Base-by-base conservation (phyloP, 2,329 filamentous ascomycete species). In the Penicillium sp. region DNA sequence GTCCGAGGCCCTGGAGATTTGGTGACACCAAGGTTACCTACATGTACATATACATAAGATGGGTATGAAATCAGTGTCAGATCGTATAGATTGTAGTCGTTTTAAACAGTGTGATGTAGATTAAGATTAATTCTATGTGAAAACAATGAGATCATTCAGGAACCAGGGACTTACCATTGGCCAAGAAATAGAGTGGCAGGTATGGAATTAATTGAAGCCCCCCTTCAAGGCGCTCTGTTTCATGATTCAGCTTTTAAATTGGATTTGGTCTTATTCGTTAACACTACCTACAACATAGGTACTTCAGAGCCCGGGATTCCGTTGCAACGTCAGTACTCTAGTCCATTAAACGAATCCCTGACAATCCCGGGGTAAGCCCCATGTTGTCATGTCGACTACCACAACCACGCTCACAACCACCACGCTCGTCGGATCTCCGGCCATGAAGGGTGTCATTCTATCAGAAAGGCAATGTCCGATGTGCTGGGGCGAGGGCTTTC, bases 401-500 rank as follows among this genome's bases (percentile, higher is more conserved):
- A 55, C 23, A 23, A 23, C 63, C 26, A 64, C 61, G 32, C 52
- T 67, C 47, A 60, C 64, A 29, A 66, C 69, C 29, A 68, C 69
- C 47, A 70, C 66, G 0, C 66, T 72, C 49, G 62, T 72, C 51
- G 68, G 68, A 54, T 62, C 62, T 13, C 57, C 70, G 46, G 58
- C 67, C 19, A 67, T 70, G 61, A 67, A 63, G 30, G 58, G 61
- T 53, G 58, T 66, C 34, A 29, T 58, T 42, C 55, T 58, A 14
- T 38, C 59, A 10, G 63, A 64, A 26, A 67, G 63, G 39, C 61
- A 52, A 35, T 77, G 75, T 64, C 72, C 75, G 40, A 67, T 70
- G 43, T 78, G 75, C 59, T 74, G 75, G 51, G 68, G 68, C 43
- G 66, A 68, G 29, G 57, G 65, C 23, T 58, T 64, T n/a, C 55